Evolutionary conservation across 768 basidiomycete genomes (phyloP), one percentile per base, ranked within the genome.

Genomic region (Xerocomellus amylosporus): DNA sequence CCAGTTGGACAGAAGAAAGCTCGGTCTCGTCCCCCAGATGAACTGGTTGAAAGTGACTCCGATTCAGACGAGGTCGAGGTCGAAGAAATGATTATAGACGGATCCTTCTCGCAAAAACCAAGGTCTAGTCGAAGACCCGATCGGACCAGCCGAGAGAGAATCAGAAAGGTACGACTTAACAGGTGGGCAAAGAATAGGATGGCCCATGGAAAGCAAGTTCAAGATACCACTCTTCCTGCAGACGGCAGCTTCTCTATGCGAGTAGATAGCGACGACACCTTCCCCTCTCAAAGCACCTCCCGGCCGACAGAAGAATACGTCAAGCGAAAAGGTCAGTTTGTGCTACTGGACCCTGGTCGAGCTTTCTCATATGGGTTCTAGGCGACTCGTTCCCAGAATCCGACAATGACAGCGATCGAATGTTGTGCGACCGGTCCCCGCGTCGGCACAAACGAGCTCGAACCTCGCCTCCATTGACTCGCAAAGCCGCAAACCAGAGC

Each of bases 291-390:
- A 46, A 44, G 31, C 17, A 43, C 54, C 19, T 63, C 59, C 40
- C 57, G 62, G 39, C 64, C 67, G 10, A 63, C 68, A 8, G 71
- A 73, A 41, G 66, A 58, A 22, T 47, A 47, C 8, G 45, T 54
- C 19, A 82, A 83, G 64, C 80, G 83, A 46, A 79, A 80, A 74
- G 77, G 84, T 84, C 20, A n/a, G 61, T 52, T 44, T 40, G 24
- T 48, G 17, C 26, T 12, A 1, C 34, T 46, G 30, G 8, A 19
- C 15, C 22, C 22, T 34, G 8, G 5, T 20, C 15, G 17, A 46
- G 26, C 12, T 36, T 54, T 33, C 56, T 60, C 10, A 65, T 24
- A 46, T 28, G 3, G 13, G 13, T 26, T 24, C 10, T 26, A 71
- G 63, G 49, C 4, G 31, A 51, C 20, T 33, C 42, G 5, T 38